Evolutionary conservation across 2,329 filamentous ascomycete genomes (phyloP).

Genomic region (Trichoderma arundinaceum): DNA sequence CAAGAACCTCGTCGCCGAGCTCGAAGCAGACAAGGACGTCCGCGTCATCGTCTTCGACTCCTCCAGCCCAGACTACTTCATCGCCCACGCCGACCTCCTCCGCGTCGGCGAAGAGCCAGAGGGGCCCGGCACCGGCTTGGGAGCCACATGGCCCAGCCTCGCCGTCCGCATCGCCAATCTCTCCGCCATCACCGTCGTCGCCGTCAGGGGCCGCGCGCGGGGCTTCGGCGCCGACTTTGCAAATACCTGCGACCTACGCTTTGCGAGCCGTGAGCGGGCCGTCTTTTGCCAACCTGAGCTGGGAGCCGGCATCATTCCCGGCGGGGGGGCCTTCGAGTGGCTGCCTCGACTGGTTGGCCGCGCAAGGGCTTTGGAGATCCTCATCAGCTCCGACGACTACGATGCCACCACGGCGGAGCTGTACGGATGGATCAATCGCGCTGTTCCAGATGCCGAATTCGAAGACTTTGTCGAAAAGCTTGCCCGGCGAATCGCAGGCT

Average conservation of each 20-base stretch:
- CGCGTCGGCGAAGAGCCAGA: background rate
- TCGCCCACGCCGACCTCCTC: background rate
- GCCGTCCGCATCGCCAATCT: background rate
- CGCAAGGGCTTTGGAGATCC: background rate
- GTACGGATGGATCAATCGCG: constrained; percentile 1
- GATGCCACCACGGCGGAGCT: background rate
- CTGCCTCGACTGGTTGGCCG: background rate
- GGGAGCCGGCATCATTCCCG: background rate
- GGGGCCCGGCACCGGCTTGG: background rate
- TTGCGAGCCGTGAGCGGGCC: background rate
- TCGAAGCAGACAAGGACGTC: background rate
- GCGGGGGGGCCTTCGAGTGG: background rate
- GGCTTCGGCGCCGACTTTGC: background rate
- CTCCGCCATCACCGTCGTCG: background rate
- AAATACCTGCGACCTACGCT: background rate
- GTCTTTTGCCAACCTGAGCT: background rate
- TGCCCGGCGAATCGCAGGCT: background rate
- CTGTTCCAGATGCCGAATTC: background rate
- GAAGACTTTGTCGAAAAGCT: background rate
- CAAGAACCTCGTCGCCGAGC: too few species aligned
- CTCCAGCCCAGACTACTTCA: background rate
- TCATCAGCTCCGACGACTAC: background rate
- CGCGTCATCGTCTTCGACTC: constrained; percentile 1
- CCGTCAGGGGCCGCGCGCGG: background rate
- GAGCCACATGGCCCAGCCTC: background rate